These are phyloP conservation scores for Spatholobus suberectus DNA, from an alignment of 306 rosid species.

Conservation along the genomic window DNA sequence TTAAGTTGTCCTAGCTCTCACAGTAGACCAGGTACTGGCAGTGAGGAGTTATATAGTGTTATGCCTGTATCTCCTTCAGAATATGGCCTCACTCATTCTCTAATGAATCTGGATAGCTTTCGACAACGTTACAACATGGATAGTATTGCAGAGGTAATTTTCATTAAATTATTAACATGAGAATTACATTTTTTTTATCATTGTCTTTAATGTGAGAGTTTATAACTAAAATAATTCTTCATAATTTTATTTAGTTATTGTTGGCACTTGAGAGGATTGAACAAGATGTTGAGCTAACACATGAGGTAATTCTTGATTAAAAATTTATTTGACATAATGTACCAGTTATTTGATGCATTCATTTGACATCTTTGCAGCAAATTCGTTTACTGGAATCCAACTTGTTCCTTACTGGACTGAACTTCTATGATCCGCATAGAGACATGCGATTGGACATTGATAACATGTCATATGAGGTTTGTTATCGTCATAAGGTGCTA, in stretches of 20 bases:
- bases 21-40: slow-evolving; percentile 58
- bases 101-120: slow-evolving; percentile 62
- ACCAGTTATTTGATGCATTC: slow-evolving; percentile 31
- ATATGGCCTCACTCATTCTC: slow-evolving; percentile 62
- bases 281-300: slow-evolving; percentile 91
- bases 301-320: slow-evolving; percentile 70
- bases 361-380: slow-evolving; percentile 67
- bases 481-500: slow-evolving; percentile 40
- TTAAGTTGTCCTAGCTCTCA: slow-evolving; percentile 54
- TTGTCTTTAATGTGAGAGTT: slow-evolving; percentile 3
- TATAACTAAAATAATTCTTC: neutral
- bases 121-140: slow-evolving; percentile 74
- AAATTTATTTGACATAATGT: slow-evolving; percentile 6
- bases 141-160: slow-evolving; percentile 89
- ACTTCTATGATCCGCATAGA: slow-evolving; percentile 88
- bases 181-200: neutral
- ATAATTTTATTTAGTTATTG: slow-evolving; percentile 64
- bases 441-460: slow-evolving; percentile 98
- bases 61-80: slow-evolving; percentile 59
- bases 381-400: slow-evolving; percentile 82
- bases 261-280: slow-evolving; percentile 94
- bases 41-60: slow-evolving; percentile 55
- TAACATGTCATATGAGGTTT: slow-evolving; percentile 98
- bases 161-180: slow-evolving; percentile 5
- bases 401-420: slow-evolving; percentile 77